phyloP scores from a whole-genome alignment of 768 basidiomycete species.

The Vararia minispora region DNA sequence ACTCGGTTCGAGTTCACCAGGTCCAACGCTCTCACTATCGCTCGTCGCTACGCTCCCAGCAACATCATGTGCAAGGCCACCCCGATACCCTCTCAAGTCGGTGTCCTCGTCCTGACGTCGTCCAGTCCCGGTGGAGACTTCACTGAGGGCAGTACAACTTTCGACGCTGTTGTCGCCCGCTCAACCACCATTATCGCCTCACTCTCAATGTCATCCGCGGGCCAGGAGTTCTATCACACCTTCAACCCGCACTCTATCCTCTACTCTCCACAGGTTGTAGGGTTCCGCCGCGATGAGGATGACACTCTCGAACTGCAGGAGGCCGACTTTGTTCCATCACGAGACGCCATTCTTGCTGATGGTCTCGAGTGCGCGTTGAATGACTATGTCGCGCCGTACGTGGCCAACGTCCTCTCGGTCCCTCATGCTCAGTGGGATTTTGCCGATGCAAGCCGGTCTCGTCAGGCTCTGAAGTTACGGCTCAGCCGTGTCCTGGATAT shows the following conservation, averaged over 20 bases:
- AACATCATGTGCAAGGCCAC: background rate
- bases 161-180: slow-evolving; percentile 6
- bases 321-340: slow-evolving; percentile 11
- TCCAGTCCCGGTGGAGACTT: slow-evolving; percentile 8
- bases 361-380: slow-evolving; percentile 11
- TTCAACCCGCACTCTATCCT: slow-evolving; percentile 9
- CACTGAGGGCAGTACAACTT: slow-evolving; percentile 7
- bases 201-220: slow-evolving; percentile 4
- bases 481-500: slow-evolving; percentile 5
- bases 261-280: slow-evolving; percentile 11
- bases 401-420: slow-evolving; percentile 12
- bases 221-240: slow-evolving; percentile 4
- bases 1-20: slow-evolving; percentile 10
- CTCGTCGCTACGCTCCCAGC: slow-evolving; percentile 7
- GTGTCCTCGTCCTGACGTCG: slow-evolving; percentile 6
- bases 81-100: slow-evolving; percentile 6
- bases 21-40: slow-evolving; percentile 7
- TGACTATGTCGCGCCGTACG: slow-evolving; percentile 12
- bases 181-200: slow-evolving; percentile 11
- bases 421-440: background rate
- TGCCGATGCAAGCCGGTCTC: background rate
- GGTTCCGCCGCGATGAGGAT: slow-evolving; percentile 12
- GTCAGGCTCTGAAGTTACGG: slow-evolving; percentile 8
- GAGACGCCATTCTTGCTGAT: slow-evolving; percentile 14
- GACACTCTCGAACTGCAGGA: slow-evolving; percentile 7